Conservation (phyloP, 169 alveolate species). For the Plasmodium vinckei region DNA sequence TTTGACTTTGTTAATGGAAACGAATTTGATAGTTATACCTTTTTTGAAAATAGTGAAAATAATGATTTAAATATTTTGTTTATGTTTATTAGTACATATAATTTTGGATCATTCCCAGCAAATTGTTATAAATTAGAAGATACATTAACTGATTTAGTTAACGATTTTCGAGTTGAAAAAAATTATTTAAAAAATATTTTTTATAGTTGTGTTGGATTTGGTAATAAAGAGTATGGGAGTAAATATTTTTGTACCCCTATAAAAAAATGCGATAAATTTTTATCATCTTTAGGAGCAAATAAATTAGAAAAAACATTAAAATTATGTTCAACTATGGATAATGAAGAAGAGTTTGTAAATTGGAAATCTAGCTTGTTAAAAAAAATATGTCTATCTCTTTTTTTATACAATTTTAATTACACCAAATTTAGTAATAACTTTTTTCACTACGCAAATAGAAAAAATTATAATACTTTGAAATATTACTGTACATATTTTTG, state of each 20-base stretch:
- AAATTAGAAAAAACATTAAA: slow-evolving; percentile 34
- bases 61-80: slow-evolving; percentile 53
- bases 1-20: slow-evolving; percentile 39
- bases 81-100: slow-evolving; percentile 61
- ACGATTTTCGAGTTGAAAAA: slow-evolving; percentile 37
- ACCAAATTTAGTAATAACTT: neutral
- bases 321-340: slow-evolving; percentile 46
- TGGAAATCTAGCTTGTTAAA: slow-evolving; percentile 64
- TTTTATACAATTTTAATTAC: slow-evolving; percentile 37
- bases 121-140: slow-evolving; percentile 53
- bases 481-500: slow-evolving; percentile 59
- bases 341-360: slow-evolving; percentile 2
- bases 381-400: slow-evolving; percentile 23
- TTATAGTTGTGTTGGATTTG: slow-evolving; percentile 69
- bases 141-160: slow-evolving; percentile 18
- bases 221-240: slow-evolving; percentile 59
- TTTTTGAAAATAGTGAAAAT: slow-evolving; percentile 22
- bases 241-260: slow-evolving; percentile 60
- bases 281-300: slow-evolving; percentile 33
- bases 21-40: slow-evolving; percentile 29
- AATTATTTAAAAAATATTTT: slow-evolving; percentile 51
- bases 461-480: slow-evolving; percentile 8
- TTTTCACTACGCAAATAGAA: neutral
- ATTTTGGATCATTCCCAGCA: slow-evolving; percentile 49
- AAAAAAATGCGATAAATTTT: slow-evolving; percentile 43